Evolutionary conservation across 768 basidiomycete species (phyloP), one percentile per base, ranked within the genome.

Genomic region (Pleurotus tuber-regium): DNA sequence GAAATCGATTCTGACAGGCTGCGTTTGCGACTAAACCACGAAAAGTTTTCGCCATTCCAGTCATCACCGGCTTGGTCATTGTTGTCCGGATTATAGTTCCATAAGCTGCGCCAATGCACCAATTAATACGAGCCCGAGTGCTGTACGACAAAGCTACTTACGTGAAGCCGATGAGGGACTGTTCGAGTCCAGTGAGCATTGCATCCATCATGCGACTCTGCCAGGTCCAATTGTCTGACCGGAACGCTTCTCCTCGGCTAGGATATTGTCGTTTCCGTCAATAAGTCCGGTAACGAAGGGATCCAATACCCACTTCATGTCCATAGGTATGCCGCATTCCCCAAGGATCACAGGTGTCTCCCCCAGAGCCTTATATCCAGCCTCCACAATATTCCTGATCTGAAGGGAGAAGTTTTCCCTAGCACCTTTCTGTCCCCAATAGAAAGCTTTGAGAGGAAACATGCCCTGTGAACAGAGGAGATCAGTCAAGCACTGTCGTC

Each of bases 11-110:
- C 61, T 1, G 79, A 86, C 43, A 82, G 70, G 1, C 78, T 83
- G 12, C 86, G 81, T 29, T 65, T 68, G 36, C 72, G 70, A 60
- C 83, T 84, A 77, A 92, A 98, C 91, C 92, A 97, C 1, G 92
- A 93, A 64, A 99, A 98, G 70, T 95, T 97, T 68, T 99, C 95
- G 48, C 89, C 92, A 59, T 95, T 96, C 95, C 95, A 97, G 63
- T 84, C 69, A 63, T 98, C 95, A 12, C 96, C 96, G 21, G 67
- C 59, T 14, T 66, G 59, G 64, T 98, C 94, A 31, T 79, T 76
- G 67, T 98, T 98, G 46, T 77, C 72, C 0, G 95, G 89, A 61
- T 98, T 97, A 66, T 97, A 98, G 54, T 90, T 92, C 96, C 96
- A 98, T 4, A 98, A 69, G 1, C 93, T 97, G 59, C 28, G 26